Conservation (phyloP, 2,329 filamentous ascomycete species). For the Alternaria sp. region DNA sequence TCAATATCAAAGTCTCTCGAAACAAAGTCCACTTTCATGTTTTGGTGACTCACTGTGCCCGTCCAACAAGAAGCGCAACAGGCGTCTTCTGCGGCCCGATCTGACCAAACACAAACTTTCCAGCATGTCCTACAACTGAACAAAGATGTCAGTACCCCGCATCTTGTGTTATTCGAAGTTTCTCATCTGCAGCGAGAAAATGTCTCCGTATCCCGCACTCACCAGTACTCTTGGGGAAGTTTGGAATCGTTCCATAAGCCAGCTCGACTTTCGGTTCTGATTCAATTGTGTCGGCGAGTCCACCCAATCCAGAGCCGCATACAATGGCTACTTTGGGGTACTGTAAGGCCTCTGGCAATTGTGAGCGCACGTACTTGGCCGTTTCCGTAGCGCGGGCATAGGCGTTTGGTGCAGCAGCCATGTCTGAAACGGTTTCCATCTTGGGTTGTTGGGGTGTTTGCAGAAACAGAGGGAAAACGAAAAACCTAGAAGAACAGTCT, state of each 20-base stretch:
- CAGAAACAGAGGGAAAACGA: background rate
- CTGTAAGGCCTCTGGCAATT: constrained; percentile 61
- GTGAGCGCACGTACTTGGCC: constrained; percentile 58
- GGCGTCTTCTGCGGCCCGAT: constrained; percentile 63
- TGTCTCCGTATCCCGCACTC: constrained; percentile 39
- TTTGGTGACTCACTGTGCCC: constrained; percentile 65
- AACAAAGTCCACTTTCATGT: constrained; percentile 2
- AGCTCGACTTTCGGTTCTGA: constrained; percentile 61
- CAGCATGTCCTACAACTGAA: constrained; percentile 66
- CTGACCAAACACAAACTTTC: constrained; percentile 70
- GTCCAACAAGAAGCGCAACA: constrained; percentile 69
- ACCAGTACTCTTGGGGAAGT: constrained; percentile 70
- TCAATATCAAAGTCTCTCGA: constrained; percentile 23
- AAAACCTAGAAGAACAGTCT: background rate
- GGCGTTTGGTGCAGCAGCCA: constrained; percentile 43
- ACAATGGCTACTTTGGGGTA: constrained; percentile 68
- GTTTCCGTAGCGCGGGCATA: constrained; percentile 61
- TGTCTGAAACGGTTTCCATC: constrained; percentile 34
- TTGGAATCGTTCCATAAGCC: constrained; percentile 66
- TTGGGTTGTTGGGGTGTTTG: constrained; percentile 1
- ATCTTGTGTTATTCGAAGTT: background rate
- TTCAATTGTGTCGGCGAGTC: constrained; percentile 66
- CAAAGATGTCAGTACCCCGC: constrained; percentile 12
- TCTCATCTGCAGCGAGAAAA: background rate
- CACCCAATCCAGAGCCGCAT: constrained; percentile 70